These are phyloP conservation scores for Kodamaea kaohsiungensis DNA, from an alignment of 805 yeast genomes.

Conservation along the genomic window DNA sequence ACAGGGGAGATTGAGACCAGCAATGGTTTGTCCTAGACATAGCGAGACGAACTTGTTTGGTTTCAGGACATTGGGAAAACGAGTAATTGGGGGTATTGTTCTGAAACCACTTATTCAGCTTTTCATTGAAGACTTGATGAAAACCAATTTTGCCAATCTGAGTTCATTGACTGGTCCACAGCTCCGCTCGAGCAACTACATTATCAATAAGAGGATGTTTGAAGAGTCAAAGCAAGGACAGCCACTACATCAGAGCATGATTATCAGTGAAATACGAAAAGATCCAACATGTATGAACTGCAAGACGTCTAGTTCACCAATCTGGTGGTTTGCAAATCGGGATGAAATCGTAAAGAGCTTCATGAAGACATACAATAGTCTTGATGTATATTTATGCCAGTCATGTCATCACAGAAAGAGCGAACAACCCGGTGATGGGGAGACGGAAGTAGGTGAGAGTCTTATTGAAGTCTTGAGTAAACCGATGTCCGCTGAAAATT, in stretches of 20 bases:
- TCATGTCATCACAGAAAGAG: slow-evolving; percentile 29
- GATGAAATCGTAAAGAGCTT: slow-evolving; percentile 7
- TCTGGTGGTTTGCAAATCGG: slow-evolving; percentile 33
- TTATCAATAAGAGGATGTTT: slow-evolving; percentile 20
- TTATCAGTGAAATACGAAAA: slow-evolving; percentile 6
- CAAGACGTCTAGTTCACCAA: slow-evolving; percentile 31
- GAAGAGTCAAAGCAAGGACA: slow-evolving; percentile 14
- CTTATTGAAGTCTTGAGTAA: slow-evolving; percentile 25
- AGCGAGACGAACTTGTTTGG: slow-evolving; percentile 22
- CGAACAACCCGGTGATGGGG: slow-evolving; percentile 4
- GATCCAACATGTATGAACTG: slow-evolving; percentile 23
- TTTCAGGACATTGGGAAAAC: slow-evolving; percentile 31
- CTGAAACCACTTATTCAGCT: slow-evolving; percentile 41
- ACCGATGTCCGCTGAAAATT: slow-evolving; percentile 33
- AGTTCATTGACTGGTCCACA: slow-evolving; percentile 32
- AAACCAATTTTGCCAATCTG: slow-evolving; percentile 10
- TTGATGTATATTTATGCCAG: slow-evolving; percentile 26
- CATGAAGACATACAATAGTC: slow-evolving; percentile 2
- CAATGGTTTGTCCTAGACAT: slow-evolving; percentile 46
- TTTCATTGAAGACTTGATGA: slow-evolving; percentile 39
- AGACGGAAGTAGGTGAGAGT: slow-evolving; percentile 17
- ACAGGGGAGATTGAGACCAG: slow-evolving; percentile 46
- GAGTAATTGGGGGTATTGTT: slow-evolving; percentile 24
- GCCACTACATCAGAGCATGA: slow-evolving; percentile 5
- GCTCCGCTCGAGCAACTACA: slow-evolving; percentile 30